Base-by-base conservation (phyloP, 1,284 basidiomycete genomes). In the Cryptococcus maquisensis region DNA sequence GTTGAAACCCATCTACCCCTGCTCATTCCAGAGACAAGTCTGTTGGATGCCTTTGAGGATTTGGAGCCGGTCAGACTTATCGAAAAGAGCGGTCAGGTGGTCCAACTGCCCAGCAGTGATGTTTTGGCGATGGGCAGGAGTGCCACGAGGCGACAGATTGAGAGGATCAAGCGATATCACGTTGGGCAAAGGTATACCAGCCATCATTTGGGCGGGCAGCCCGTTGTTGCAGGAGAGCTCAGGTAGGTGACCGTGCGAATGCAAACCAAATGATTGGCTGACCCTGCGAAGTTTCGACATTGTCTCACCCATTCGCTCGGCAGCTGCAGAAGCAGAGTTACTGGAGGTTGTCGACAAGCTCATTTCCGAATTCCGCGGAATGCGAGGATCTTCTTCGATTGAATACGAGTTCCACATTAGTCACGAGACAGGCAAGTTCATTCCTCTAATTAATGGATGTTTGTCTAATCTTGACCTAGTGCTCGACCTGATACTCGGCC, bases 131-230 rank as follows among this genome's bases (percentile, higher is more conserved):
- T 97, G 72, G 91, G 93, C 9, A 81, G 92, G 45, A 79, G 90
- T 40, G 90, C 90, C 16, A 90, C 88, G 0, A 80, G 88, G 53
- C 82, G 81, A 15, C 83, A 83, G 46, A 82, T 84, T 47, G 83
- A 83, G 62, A 80, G 94, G 40, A 91, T 96, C 73, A 97, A 98
- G 75, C 82, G 93, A 16, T 96, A 88, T 75, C 87, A 92, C 73
- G 85, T 95, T 35, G 81, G 84, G 32, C 82, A 86, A 57, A 83
- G 85, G 10, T 92, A 85, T 51, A 47, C 61, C 0, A 68, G 74
- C 36, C 57, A 67, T 10, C 57, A 66, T 0, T 57, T 70, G 8
- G 76, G 73, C 9, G 72, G 75, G 0, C 76, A 78, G 49, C 76
- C 76, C 0, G 56, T 56, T 4, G 58, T 67, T 0, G 58, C 62